A percentile compares a stretch with the other conserved stretches of the same genome.
phyloP scores from a whole-genome alignment of 2,329 filamentous ascomycete genomes.

The Fusarium tupiense region DNA sequence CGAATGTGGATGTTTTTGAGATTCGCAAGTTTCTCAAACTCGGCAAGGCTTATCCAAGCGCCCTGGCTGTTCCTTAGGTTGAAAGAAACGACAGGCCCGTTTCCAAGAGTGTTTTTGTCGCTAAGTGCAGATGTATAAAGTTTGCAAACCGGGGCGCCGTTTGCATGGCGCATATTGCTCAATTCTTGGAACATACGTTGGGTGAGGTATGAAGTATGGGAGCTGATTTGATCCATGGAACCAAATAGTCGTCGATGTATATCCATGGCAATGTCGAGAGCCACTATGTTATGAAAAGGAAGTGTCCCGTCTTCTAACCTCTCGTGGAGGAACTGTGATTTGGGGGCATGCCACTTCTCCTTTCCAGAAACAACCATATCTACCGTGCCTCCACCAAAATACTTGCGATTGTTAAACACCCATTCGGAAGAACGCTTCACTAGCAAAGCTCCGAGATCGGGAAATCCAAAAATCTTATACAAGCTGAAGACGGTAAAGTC shows the following conservation, averaged over 20 bases:
- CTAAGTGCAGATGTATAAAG: slow-evolving; percentile 63
- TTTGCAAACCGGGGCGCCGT: slow-evolving; percentile 70
- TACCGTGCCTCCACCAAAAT: slow-evolving; percentile 95
- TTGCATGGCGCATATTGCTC: slow-evolving; percentile 71
- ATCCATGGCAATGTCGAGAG: slow-evolving; percentile 77
- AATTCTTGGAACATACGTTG: slow-evolving; percentile 68
- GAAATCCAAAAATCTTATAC: slow-evolving; percentile 98
- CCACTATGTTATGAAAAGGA: slow-evolving; percentile 89
- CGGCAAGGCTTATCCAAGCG: slow-evolving; percentile 80
- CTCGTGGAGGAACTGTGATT: slow-evolving; percentile 77
- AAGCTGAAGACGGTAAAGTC: slow-evolving; percentile 91
- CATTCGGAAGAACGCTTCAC: slow-evolving; percentile 76
- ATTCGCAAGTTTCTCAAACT: slow-evolving; percentile 86
- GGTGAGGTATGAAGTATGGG: slow-evolving; percentile 75
- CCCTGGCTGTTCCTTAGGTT: slow-evolving; percentile 77
- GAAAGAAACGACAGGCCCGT: slow-evolving; percentile 84
- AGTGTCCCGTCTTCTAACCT: slow-evolving; percentile 90
- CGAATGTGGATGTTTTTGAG: slow-evolving; percentile 84
- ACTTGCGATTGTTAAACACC: slow-evolving; percentile 73
- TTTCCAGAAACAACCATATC: slow-evolving; percentile 85
- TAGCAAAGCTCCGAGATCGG: slow-evolving; percentile 86
- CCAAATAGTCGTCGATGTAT: slow-evolving; percentile 76
- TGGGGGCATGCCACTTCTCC: slow-evolving; percentile 85
- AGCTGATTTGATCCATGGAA: slow-evolving; percentile 73
- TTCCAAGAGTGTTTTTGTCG: slow-evolving; percentile 48